Base-by-base conservation (phyloP, 768 basidiomycete genomes). In the Lentinula raphanica region DNA sequence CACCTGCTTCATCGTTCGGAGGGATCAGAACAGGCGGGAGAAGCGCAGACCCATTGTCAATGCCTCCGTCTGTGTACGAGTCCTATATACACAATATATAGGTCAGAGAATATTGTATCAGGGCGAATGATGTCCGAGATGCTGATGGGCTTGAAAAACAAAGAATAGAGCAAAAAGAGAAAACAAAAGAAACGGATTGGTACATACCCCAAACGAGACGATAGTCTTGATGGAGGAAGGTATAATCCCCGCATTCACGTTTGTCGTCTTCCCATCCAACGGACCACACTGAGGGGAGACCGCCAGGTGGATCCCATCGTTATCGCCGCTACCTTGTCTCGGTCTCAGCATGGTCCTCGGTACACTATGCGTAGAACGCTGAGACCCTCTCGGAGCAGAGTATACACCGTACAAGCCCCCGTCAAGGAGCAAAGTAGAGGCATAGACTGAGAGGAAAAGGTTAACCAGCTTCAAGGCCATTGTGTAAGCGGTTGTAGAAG, bases 1-100 rank as follows among this genome's bases (percentile, higher is more conserved):
- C 78, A 0, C 82, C 82, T 0, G 81, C 81, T 27, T 74, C 67
- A 0, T 75, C 64, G 54, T 71, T 69, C 0, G 79, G 77, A 7
- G 74, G 76, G 12, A 69, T 68, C 5, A 82, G 44, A 3, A 82
- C 70, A 0, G 81, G 72, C 1, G 81, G 77, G 2, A 71, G 68
- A 15, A 80, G 73, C 0, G 78, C 72, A 0, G 73, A 69, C 11
- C 82, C 81, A 57, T 83, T 78, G 19, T 76, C 71, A 39, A 71
- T 73, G 2, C 82, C 82, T 0, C 80, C 81, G 32, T 79, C 78
- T 0, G 79, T 81, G 58, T 76, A 83, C 8, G 77, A 79, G 58
- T 82, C 80, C 78, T 76, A 39, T 60, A 25, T 21, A 4, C 31
- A 36, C 6, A 39, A n/a, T n/a, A n/a, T n/a, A n/a, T n/a, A n/a